Evolutionary conservation across 352 stramenopile species (phyloP).

Genomic region (Pythium apleroticum): DNA sequence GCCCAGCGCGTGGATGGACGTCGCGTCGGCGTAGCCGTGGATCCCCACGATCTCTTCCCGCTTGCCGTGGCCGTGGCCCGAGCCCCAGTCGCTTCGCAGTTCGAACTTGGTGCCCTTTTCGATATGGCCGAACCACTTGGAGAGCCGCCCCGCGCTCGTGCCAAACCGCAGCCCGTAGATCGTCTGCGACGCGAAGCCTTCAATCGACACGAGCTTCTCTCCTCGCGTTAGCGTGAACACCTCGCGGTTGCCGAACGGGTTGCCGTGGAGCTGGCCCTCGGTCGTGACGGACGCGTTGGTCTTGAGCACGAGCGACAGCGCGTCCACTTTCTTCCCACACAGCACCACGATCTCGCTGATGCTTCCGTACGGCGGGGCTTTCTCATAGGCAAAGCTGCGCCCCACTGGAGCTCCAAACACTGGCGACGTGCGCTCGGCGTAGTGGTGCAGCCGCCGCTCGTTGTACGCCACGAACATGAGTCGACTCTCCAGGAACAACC

Average conservation of each 20-base stretch:
- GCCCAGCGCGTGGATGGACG: conserved; percentile 67
- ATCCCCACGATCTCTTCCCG: conserved; percentile 74
- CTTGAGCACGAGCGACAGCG: conserved; percentile 59
- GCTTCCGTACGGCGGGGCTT: conserved; percentile 59
- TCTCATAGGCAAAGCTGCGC: conserved; percentile 57
- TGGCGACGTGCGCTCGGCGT: conserved; percentile 50
- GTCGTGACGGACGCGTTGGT: conserved; percentile 41
- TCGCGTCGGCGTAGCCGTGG: conserved; percentile 59
- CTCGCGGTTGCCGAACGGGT: conserved; percentile 67
- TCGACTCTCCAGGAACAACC: conserved; percentile 65
- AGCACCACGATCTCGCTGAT: conserved; percentile 67
- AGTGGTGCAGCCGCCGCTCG: conserved; percentile 68
- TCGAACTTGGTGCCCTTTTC: conserved; percentile 73
- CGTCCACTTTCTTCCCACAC: conserved; percentile 75
- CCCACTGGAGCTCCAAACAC: conserved; percentile 46
- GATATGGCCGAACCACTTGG: conserved; percentile 76
- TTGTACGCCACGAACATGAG: conserved; percentile 75
- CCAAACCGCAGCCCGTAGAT: conserved; percentile 67
- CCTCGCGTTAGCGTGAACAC: conserved; percentile 49
- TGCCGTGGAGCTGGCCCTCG: conserved; percentile 59
- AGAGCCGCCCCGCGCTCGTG: conserved; percentile 53
- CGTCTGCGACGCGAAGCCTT: conserved; percentile 74
- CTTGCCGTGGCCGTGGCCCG: conserved; percentile 16
- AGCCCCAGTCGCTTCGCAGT: conserved; percentile 47
- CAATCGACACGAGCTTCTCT: conserved; percentile 63